A percentile compares a stretch with the other conserved stretches of the same genome.
These are phyloP conservation scores for Colletotrichum tanaceti DNA, from an alignment of 2,329 filamentous ascomycete genomes.

Conservation along the genomic window DNA sequence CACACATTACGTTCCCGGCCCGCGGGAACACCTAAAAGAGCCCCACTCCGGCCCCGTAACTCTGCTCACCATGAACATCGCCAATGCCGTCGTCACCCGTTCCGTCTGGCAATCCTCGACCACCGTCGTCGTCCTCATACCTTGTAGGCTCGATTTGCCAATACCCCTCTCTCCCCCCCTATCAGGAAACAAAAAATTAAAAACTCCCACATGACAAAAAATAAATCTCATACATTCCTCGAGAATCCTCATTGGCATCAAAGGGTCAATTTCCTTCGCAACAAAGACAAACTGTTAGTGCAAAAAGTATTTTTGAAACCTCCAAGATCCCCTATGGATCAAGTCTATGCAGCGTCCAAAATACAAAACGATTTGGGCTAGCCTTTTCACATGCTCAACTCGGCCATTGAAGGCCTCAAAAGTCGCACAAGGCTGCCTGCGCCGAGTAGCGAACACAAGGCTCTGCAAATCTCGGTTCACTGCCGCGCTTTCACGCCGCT, in stretches of 20 bases:
- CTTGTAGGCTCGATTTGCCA: too few relatives aligned
- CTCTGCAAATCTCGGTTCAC: constrained; percentile 8
- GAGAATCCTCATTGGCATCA: too few relatives aligned
- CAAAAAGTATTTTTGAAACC: neutral
- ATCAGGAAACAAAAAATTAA: too few relatives aligned
- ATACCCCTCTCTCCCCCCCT: too few relatives aligned
- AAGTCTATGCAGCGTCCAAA: neutral
- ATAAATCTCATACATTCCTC: too few relatives aligned
- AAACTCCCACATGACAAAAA: too few relatives aligned
- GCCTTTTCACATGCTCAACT: neutral
- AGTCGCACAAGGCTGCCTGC: neutral
- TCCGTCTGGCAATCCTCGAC: neutral
- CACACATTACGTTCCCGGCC: constrained; percentile 2
- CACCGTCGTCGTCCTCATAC: neutral
- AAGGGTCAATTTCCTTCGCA: neutral
- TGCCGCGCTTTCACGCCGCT: constrained; percentile 13
- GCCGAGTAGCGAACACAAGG: constrained; percentile 1
- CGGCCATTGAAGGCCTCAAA: neutral
- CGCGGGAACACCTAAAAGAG: constrained; percentile 5
- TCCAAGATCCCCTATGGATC: neutral
- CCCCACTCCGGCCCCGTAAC: constrained; percentile 13
- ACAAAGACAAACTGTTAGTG: neutral
- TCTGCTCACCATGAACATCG: neutral
- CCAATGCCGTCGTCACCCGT: neutral
- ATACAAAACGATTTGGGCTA: neutral